Percentiles rank a stretch among this genome's conserved stretches.
Evolutionary conservation across 2,329 filamentous ascomycete genomes (phyloP).

Genomic region (Xylaria sp.): DNA sequence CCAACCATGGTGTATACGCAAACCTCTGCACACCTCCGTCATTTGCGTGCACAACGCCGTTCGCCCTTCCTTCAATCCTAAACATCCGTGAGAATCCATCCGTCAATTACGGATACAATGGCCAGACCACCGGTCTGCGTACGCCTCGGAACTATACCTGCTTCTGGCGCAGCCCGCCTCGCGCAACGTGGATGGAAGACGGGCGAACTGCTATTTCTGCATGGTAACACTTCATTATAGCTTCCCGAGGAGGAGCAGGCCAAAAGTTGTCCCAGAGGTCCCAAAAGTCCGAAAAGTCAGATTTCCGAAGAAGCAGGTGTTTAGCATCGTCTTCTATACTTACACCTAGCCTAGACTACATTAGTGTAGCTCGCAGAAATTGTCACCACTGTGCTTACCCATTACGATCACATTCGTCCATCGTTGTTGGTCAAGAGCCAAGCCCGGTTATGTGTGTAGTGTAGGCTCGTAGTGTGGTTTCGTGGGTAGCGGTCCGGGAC

Average conservation of each 20-base stretch:
- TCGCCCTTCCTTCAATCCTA: background rate
- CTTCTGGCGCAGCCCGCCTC: background rate
- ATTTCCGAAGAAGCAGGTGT: no score
- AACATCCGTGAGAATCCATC: background rate
- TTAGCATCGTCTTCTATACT: no score
- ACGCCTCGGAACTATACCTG: background rate
- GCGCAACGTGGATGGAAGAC: background rate
- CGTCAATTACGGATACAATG: background rate
- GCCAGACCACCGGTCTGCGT: background rate
- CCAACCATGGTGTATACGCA: background rate
- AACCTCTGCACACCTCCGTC: conserved; percentile 2
- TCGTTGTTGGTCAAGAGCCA: background rate
- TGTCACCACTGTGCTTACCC: background rate
- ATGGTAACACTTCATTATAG: background rate
- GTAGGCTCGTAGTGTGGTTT: background rate
- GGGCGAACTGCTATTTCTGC: background rate
- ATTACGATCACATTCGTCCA: background rate
- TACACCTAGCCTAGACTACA: background rate
- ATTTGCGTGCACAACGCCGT: background rate
- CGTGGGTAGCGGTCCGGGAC: background rate
- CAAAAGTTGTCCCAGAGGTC: no score
- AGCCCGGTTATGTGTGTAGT: background rate
- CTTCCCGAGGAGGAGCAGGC: no score
- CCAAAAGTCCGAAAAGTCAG: no score
- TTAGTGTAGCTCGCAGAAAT: background rate